Base-by-base conservation (phyloP, 2,329 filamentous ascomycete genomes). In the Alternaria dauci region DNA sequence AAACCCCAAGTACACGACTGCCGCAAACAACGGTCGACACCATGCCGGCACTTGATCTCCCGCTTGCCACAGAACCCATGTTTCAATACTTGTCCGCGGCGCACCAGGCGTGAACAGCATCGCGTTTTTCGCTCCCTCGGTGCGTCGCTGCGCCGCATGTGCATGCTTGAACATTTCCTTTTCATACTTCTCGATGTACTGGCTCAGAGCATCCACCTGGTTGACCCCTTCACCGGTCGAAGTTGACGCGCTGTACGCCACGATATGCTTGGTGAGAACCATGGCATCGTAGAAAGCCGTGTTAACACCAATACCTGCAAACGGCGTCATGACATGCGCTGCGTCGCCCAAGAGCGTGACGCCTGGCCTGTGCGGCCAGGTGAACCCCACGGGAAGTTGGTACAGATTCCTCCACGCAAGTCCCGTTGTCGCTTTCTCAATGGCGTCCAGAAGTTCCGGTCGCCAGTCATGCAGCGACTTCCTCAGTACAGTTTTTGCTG, bases 21-120 rank as follows among this genome's bases (percentile, higher is more conserved):
- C 58, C 1, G 58, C 55, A 12, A 70, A 9, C 8, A 75, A 8
- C 0, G 58, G 65, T 55, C 67, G 66, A n/a, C 52, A 7, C 69
- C 69, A 73, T 5, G 2, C 4, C 2, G 71, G 65, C 3, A 59
- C 11, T 3, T 67, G 66, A 14, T 44, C 52, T 41, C 64, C 71
- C 12, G 51, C 44, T 30, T 66, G 61, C 47, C 70, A 55, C 4
- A 65, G n/a, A 3, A 70, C 43, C 59, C 61, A 81, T 26, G 65
- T 76, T 25, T 82, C 79, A 54, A 86, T 81, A 16, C 79, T 73
- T 4, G 76, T 71, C 44, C 79, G 72, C 18, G 84, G 84, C 9
- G 80, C 80, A 2, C 80, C 81, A 4, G 79, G 76, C 0, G 81
- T 84, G 59, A 83, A 82, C 66, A 86, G 79, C 80, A 82, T 84